Base-by-base conservation (phyloP, 441 rosid species). In the Populus hybrid region DNA sequence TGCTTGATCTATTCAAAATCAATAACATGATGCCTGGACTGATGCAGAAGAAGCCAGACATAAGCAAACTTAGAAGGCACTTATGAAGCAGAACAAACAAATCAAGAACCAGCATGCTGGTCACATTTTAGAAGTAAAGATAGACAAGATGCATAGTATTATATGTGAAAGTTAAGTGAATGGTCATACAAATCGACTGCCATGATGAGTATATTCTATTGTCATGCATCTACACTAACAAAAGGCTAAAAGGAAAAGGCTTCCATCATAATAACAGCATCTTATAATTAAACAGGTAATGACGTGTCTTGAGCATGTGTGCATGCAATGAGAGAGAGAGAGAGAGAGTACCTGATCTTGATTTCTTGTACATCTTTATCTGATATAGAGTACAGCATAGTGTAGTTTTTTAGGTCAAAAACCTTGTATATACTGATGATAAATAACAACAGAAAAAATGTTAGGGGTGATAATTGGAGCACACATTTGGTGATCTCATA, bases 21-120 rank as follows among this genome's bases (percentile, higher is more conserved):
- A 92, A 83, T 75, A 92, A 77, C 97, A 92, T 91, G 83, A 92
- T 91, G 66, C 97, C 93, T 0, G 97, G 97, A 79, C 97, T 92
- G 91, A 78, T 70, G 78, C 72, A 79, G 30, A 72, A 21, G 46
- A 69, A 77, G 66, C 5, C 70, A 68, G 75, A 38, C 20, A 70
- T 26, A 7, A 61, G 32, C n/a, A 53, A 28, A 71, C 53, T 53
- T 32, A 71, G 5, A 68, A 40, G 5, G 63, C 12, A 72, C 35
- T 32, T n/a, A 70, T 26, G 21, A 59, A 61, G 65, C 46, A 77
- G 63, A 20, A 38, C 61, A 8, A 38, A 34, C 35, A 40, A 69
- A 18, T 5, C 40, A 67, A 16, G 66, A 12, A n/a, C 21, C 8
- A 42, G 70, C 9, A 38, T 1, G 66, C 9, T 4, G 23, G 14